These are phyloP conservation scores for Hymenoscyphus repandus DNA, from an alignment of 2,329 filamentous ascomycete species.

Conservation along the genomic window DNA sequence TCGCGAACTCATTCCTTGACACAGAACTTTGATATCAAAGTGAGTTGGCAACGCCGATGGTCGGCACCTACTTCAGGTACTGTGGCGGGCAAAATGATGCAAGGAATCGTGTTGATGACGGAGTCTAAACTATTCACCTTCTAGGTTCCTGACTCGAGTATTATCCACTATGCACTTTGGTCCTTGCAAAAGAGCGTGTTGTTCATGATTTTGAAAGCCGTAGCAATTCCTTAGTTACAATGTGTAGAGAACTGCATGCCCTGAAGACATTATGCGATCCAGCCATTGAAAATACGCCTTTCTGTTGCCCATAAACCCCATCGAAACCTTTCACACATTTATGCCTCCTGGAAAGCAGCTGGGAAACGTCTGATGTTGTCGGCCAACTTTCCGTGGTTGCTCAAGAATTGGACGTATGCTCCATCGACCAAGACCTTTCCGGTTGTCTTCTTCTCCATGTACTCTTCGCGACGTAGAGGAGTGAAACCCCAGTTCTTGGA, in stretches of 20 bases:
- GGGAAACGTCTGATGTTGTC: slow-evolving; percentile 94
- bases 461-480: slow-evolving; percentile 94
- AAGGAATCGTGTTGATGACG: too few species aligned
- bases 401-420: slow-evolving; percentile 99
- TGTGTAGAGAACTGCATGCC: slow-evolving; percentile 20
- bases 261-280: slow-evolving; percentile 21
- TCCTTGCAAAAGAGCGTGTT: not conserved
- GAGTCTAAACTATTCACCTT: too few species aligned
- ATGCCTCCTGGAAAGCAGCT: slow-evolving; percentile 64
- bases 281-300: slow-evolving; percentile 29
- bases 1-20: not conserved
- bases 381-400: slow-evolving; percentile 81
- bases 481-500: slow-evolving; percentile 99
- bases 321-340: slow-evolving; percentile 16
- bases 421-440: slow-evolving; percentile 94
- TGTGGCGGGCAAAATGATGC: not conserved
- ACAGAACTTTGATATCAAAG: not conserved
- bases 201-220: slow-evolving; percentile 13
- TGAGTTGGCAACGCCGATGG: not conserved
- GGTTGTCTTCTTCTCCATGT: slow-evolving; percentile 89
- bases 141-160: not conserved
- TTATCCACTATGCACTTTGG: not conserved
- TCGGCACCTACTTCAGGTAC: too few species aligned
- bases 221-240: slow-evolving; percentile 30
- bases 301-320: slow-evolving; percentile 14